Evolutionary conservation across 164 flowering plant genomes (phyloP).

Genomic region (Stephania japonica): DNA sequence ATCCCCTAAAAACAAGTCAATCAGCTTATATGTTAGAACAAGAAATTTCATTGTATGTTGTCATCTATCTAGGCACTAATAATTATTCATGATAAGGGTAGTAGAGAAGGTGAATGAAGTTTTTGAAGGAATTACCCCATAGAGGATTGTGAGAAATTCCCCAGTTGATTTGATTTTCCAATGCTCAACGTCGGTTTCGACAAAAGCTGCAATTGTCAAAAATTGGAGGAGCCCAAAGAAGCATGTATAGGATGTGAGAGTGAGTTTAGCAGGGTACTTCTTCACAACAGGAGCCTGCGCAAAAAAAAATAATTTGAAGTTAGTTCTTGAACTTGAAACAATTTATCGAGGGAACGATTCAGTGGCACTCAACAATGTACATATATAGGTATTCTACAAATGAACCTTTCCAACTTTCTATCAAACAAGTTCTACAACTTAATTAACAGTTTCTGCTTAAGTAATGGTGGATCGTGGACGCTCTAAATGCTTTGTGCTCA

Average conservation of each 20-base stretch:
- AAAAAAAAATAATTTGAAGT: no score
- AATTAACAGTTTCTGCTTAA: no score
- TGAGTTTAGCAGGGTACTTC: constrained; percentile 75
- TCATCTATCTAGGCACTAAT: not conserved
- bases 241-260: constrained; percentile 73
- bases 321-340: not conserved
- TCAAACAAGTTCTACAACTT: no score
- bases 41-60: no score
- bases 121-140: constrained; percentile 44
- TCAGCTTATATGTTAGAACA: no score
- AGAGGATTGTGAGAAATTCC: constrained; percentile 59
- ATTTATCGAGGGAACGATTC: no score
- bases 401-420: no score
- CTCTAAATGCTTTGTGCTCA: no score
- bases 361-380: no score
- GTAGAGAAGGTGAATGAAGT: not conserved
- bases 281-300: constrained; percentile 64
- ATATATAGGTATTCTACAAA: no score
- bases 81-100: not conserved
- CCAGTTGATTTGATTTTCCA: constrained; percentile 64
- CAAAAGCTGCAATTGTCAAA: constrained; percentile 49
- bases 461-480: no score
- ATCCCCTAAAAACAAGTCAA: constrained; percentile 42
- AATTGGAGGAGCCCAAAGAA: constrained; percentile 74
- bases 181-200: constrained; percentile 40